phyloP scores from a whole-genome alignment of 108 stramenopile genomes.

The Pinguiococcus pyrenoidosus region DNA sequence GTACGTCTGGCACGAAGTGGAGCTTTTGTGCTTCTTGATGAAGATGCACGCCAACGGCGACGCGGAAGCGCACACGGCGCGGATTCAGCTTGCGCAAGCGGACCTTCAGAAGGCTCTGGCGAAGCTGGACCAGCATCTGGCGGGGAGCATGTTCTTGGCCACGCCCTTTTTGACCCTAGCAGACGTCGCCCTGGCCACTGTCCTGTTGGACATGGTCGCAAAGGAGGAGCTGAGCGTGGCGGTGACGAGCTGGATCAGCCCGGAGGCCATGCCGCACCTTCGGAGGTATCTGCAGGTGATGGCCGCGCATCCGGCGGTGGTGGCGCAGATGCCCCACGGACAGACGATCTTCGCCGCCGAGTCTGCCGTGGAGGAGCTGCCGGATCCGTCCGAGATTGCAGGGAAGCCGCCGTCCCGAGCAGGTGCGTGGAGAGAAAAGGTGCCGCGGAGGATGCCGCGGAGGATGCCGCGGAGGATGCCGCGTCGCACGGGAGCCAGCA shows the following conservation, averaged over 20 bases:
- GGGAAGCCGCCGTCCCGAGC: too few species aligned
- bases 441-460: constrained; percentile 9
- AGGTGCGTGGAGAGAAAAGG: too few species aligned
- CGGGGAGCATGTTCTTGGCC: constrained; percentile 12
- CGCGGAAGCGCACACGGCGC: constrained; percentile 6
- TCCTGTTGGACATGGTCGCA: constrained; percentile 5
- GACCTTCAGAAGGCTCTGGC: background rate
- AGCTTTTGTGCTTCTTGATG: constrained; percentile 17
- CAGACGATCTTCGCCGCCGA: constrained; percentile 21
- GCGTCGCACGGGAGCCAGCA: constrained; percentile 5
- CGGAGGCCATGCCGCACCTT: background rate
- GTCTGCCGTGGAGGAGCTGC: constrained; percentile 1
- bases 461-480: constrained; percentile 20
- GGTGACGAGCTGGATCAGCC: background rate
- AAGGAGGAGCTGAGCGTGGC: too few species aligned
- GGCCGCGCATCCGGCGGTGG: background rate
- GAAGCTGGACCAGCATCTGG: constrained; percentile 4
- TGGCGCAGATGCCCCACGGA: constrained; percentile 26
- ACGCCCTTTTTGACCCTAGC: constrained; percentile 31
- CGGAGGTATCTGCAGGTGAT: background rate
- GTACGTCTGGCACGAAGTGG: constrained; percentile 20
- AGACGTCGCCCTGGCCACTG: constrained; percentile 34
- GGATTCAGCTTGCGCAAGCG: constrained; percentile 1
- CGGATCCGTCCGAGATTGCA: too few species aligned
- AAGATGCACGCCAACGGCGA: constrained; percentile 11